Evolutionary conservation across 2,329 filamentous ascomycete genomes (phyloP).

Genomic region (Akanthomyces muscarius): DNA sequence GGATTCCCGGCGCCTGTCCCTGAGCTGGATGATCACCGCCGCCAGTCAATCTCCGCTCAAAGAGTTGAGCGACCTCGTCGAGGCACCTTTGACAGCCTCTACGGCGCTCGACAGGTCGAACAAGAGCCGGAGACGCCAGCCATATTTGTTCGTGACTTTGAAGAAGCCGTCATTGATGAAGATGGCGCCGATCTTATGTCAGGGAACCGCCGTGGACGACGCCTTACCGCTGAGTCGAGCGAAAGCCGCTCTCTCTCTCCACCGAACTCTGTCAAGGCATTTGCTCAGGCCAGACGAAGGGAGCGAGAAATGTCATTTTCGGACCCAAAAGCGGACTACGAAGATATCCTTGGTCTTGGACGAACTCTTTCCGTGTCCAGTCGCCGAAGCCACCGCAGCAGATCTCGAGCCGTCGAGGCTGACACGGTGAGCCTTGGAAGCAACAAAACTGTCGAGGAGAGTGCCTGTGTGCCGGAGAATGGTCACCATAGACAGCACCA

Average conservation of each 20-base stretch:
- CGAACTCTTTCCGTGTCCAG: constrained; percentile 69
- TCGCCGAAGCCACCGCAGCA: constrained; percentile 54
- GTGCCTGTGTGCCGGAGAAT: constrained; percentile 82
- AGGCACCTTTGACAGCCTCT: constrained; percentile 70
- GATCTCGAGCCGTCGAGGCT: constrained; percentile 56
- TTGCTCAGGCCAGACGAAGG: constrained; percentile 83
- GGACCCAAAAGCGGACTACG: constrained; percentile 39
- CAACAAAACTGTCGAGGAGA: constrained; percentile 73
- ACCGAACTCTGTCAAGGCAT: constrained; percentile 96
- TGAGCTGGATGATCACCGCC: constrained; percentile 83
- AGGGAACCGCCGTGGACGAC: constrained; percentile 43
- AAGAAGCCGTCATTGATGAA: constrained; percentile 72
- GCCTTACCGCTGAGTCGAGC: constrained; percentile 53
- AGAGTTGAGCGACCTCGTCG: constrained; percentile 59
- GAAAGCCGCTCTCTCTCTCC: constrained; percentile 73
- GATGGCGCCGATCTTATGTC: constrained; percentile 59
- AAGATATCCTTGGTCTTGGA: constrained; percentile 60
- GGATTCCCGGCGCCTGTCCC: constrained; percentile 71
- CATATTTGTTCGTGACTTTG: constrained; percentile 71
- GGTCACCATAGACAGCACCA: constrained; percentile 56
- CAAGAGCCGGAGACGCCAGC: constrained; percentile 33
- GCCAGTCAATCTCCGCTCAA: constrained; percentile 58
- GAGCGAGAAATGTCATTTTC: constrained; percentile 66
- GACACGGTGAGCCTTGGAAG: constrained; percentile 59
- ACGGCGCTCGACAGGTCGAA: constrained; percentile 47